A percentile compares a stretch with the other conserved stretches of the same genome.
Conservation (phyloP, 148 eudicot species). For the Drosera capensis region DNA sequence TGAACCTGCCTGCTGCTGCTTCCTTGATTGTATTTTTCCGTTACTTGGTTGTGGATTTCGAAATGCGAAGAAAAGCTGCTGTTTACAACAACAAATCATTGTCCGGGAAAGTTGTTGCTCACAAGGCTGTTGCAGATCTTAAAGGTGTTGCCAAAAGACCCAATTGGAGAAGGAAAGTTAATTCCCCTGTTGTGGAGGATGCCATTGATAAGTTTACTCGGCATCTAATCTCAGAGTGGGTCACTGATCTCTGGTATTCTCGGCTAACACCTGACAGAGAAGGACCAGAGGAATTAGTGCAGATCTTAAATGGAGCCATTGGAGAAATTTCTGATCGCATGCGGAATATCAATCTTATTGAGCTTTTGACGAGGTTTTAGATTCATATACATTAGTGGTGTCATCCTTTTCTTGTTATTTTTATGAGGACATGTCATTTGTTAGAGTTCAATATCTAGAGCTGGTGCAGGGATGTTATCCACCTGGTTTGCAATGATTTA, state of each 20-base stretch:
- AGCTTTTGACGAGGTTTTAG: conserved; percentile 76
- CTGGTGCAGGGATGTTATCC: conserved; percentile 68
- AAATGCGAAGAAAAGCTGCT: conserved; percentile 68
- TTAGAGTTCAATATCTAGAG: conserved; percentile 7
- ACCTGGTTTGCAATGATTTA: conserved; percentile 52
- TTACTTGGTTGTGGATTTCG: conserved; percentile 66
- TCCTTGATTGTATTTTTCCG: conserved; percentile 51
- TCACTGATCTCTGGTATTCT: conserved; percentile 93
- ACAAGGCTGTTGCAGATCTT: conserved; percentile 27
- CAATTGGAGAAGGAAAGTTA: conserved; percentile 78
- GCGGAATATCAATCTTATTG: conserved; percentile 68
- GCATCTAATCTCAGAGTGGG: conserved; percentile 91
- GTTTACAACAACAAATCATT: conserved; percentile 46
- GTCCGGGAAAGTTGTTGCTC: conserved; percentile 19
- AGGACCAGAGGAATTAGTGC: conserved; percentile 87
- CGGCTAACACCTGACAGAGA: conserved; percentile 79
- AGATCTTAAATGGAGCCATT: conserved; percentile 64
- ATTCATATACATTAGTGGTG: conserved; percentile 2
- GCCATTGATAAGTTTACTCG: conserved; percentile 80
- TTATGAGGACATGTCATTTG: background rate
- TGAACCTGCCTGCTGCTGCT: conserved; percentile 80
- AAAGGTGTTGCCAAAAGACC: conserved; percentile 27
- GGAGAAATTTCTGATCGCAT: conserved; percentile 82
- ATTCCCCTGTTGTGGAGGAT: conserved; percentile 79
- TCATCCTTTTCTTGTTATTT: conserved; percentile 5